Base-by-base conservation (phyloP, 2,329 filamentous ascomycete species). In the Dactylellina sp. region DNA sequence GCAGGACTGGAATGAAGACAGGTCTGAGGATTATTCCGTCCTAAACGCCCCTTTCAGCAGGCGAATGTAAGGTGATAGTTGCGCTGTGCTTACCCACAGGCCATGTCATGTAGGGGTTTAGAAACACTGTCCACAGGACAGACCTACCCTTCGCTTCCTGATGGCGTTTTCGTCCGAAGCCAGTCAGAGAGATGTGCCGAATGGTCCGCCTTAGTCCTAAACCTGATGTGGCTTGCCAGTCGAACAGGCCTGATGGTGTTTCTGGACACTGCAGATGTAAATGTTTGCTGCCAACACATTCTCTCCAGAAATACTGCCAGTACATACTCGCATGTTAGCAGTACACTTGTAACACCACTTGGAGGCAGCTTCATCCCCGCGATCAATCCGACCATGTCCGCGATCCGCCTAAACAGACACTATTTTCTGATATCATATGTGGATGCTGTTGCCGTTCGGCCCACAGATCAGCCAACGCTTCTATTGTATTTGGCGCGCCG, bases 181-280 rank as follows among this genome's bases (percentile, higher is more conserved):
- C 56, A 57, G 28, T n/a, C 11, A 56, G 50, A 53, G 14, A 66
- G 66, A 74, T 56, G 55, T 74, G 70, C 70, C 70, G 70, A 74
- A 61, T 39, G 61, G 62, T 74, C 70, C 70, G 70, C 70, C 70
- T 74, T 60, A 52, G 52, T 64, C 52, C n/a, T n/a, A n/a, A n/a
- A n/a, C n/a, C n/a, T n/a, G 59, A 47, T 59, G 66, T 71, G 59
- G 59, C 66, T 64, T 71, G 37, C n/a, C n/a, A n/a, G n/a, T 32
- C 28, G 4, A 32, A 32, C 52, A 6, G 52, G 42, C 35, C 39
- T 35, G 60, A 39, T 46, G 52, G 24, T 42, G 20, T 11, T 57
- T 35, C 22, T 25, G 37, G 39, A 4, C n/a, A n/a, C 18, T 44
- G 53, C 53, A 57, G 53, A 57, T 42, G 50, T 59, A 44, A n/a